Evolutionary conservation across 2,329 filamentous ascomycete genomes (phyloP).

Genomic region (Aspergillus chevalieri): DNA sequence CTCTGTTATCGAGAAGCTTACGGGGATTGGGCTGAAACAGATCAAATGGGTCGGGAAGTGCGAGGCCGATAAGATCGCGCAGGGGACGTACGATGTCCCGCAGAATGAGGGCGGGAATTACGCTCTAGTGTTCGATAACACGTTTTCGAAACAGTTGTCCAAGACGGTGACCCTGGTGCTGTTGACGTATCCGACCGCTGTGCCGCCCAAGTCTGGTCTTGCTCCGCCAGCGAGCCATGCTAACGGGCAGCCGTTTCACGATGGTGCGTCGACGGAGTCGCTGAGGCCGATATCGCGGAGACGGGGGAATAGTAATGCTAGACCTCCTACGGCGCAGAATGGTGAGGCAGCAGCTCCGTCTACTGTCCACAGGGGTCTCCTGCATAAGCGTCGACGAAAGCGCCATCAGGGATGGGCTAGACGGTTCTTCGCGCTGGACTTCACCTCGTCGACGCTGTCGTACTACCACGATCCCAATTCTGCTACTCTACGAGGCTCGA

Average conservation of each 20-base stretch:
- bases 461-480: conserved; percentile 96
- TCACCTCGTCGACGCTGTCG: conserved; percentile 85
- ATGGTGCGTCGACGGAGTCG: conserved; percentile 47
- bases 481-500: conserved; percentile 82
- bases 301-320: conserved; percentile 24
- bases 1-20: conserved; percentile 61
- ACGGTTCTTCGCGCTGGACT: conserved; percentile 93
- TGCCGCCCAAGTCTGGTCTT: conserved; percentile 35
- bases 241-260: conserved; percentile 36
- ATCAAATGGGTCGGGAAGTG: conserved; percentile 85
- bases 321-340: conserved; percentile 18
- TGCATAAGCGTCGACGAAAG: conserved; percentile 88
- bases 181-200: conserved; percentile 82
- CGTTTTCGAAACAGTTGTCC: conserved; percentile 89
- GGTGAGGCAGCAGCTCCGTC: conserved; percentile 20
- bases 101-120: conserved; percentile 81
- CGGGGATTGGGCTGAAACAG: conserved; percentile 55
- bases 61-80: conserved; percentile 90
- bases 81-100: conserved; percentile 77
- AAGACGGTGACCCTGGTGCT: conserved; percentile 95
- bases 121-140: conserved; percentile 96
- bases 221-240: conserved; percentile 40
- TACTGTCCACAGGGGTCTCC: conserved; percentile 72
- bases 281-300: conserved; percentile 36
- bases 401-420: conserved; percentile 88